Base-by-base conservation (phyloP, 768 basidiomycete genomes). In the Paxillus involutus region DNA sequence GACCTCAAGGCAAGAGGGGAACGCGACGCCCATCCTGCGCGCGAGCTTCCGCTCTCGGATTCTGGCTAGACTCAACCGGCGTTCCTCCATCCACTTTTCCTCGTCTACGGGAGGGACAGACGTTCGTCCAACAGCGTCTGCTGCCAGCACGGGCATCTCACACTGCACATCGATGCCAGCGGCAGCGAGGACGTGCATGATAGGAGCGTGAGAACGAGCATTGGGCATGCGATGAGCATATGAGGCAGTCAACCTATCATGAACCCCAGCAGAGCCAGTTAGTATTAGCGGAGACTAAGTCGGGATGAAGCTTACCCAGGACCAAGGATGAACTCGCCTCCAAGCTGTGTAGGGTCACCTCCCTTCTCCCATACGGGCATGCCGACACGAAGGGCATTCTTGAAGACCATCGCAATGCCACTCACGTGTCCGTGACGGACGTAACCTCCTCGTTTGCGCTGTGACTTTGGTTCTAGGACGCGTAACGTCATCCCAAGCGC, bases 141-240 rank as follows among this genome's bases (percentile, higher is more conserved):
- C 3, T 3, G 44, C 37, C 3, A 58, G 39, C 1, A 44, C 44
- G 12, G 59, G 21, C 39, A 60, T 65, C 44, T 72, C 71, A 3
- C 63, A 62, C 10, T 55, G 43, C 43, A 72, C 30, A 6, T 62
- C 56, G 11, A 78, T 67, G 1, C 85, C 85, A 0, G 90, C 87
- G 4, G 82, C 81, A 35, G 77, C 72, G 37, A 94, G 80, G 16
- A 93, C 83, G 32, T 81, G 81, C 47, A 75, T 67, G 48, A 96
- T 86, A 1, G 89, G 83, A 0, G 85, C 83, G 60, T 97, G 94
- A 4, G 81, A 82, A 42, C 84, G 80, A 2, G 89, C 77, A 13
- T 74, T 84, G 44, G 80, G 84, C 94, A 97, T 97, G 6, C 93
- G 84, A 72, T 94, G 92, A 0, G 90, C 88, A 64, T 81, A 96